phyloP scores from a whole-genome alignment of 345 rosid species.

The Noccaea bulbosa region DNA sequence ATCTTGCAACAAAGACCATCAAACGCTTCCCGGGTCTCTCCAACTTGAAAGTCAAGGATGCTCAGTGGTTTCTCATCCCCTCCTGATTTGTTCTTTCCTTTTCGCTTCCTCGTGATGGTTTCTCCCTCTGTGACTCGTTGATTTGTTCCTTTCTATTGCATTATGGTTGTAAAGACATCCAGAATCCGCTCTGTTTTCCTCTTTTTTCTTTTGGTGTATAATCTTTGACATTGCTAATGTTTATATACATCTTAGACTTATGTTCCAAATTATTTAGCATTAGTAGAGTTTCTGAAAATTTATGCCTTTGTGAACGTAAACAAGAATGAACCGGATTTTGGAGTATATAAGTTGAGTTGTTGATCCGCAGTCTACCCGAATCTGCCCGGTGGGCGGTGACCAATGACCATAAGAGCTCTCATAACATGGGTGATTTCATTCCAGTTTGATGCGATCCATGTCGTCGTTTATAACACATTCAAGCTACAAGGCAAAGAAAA shows the following conservation, averaged over 20 bases:
- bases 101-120: neutral
- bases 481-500: conserved; percentile 53
- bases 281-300: no score
- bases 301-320: neutral
- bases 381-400: no score
- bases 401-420: no score
- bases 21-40: conserved; percentile 7
- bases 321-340: no score
- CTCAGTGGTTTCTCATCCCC: neutral
- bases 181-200: neutral
- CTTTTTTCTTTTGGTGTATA: neutral
- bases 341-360: no score
- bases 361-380: no score
- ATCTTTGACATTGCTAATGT: neutral
- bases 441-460: conserved; percentile 81
- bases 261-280: neutral
- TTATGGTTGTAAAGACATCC: neutral
- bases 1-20: conserved; percentile 14
- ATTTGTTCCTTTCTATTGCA: neutral
- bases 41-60: conserved; percentile 4
- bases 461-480: conserved; percentile 87
- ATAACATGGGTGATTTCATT: conserved; percentile 40
- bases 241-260: neutral
- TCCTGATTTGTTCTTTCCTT: neutral
- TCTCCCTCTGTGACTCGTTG: neutral